A percentile compares a stretch with the other conserved stretches of the same genome.
Conservation (phyloP, 2,329 filamentous ascomycete genomes). For the Harringtonia aguacate region DNA sequence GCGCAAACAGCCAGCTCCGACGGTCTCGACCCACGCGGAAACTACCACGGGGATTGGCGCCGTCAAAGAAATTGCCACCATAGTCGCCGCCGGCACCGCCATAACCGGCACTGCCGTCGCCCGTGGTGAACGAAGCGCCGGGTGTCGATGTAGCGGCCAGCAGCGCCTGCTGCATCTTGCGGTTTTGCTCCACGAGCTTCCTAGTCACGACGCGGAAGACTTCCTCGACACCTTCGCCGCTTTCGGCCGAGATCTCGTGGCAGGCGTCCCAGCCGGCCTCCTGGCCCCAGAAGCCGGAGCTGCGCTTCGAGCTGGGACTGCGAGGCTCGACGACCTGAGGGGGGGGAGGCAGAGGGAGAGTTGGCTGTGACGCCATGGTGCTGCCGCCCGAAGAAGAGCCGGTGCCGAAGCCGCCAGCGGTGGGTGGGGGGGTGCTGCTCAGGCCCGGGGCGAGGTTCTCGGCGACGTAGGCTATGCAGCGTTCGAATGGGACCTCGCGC, state of each 20-base stretch:
- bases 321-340: slow-evolving; percentile 34
- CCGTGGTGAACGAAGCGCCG: slow-evolving; percentile 20
- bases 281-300: slow-evolving; percentile 77
- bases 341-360: slow-evolving; percentile 2
- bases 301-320: slow-evolving; percentile 53
- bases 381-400: slow-evolving; percentile 4
- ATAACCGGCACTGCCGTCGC: slow-evolving; percentile 4
- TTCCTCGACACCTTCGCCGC: slow-evolving; percentile 90
- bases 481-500: slow-evolving; percentile 84
- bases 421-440: slow-evolving; percentile 56
- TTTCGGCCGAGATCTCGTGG: slow-evolving; percentile 91
- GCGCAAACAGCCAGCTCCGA: slow-evolving; percentile 48
- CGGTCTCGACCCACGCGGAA: slow-evolving; percentile 48
- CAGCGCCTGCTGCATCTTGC: slow-evolving; percentile 50
- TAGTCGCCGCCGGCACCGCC: slow-evolving; percentile 1
- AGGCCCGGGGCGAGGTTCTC: slow-evolving; percentile 73
- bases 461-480: slow-evolving; percentile 90
- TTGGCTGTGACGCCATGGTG: slow-evolving; percentile 11
- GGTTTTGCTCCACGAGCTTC: slow-evolving; percentile 54
- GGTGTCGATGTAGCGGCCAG: slow-evolving; percentile 42
- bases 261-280: slow-evolving; percentile 95
- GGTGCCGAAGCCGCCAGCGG: slow-evolving; percentile 24
- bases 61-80: slow-evolving; percentile 37
- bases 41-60: slow-evolving; percentile 34
- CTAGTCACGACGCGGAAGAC: slow-evolving; percentile 67